phyloP scores from a whole-genome alignment of 495 filamentous ascomycete species.

The Penicillium arizonense region DNA sequence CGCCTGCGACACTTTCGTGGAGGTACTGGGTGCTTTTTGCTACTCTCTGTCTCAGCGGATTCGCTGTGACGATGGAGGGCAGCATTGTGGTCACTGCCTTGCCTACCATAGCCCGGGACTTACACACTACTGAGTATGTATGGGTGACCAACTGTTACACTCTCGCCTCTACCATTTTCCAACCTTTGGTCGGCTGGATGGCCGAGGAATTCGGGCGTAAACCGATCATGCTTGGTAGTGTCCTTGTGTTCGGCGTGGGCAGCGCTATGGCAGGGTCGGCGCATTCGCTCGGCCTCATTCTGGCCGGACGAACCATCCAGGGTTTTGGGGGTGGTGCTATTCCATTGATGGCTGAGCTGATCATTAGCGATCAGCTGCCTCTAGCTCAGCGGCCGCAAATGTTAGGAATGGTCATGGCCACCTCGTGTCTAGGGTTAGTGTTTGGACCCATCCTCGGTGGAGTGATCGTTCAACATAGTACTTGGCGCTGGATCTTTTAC shows the following conservation, averaged over 20 bases:
- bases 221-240: background rate
- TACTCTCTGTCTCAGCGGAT: conserved; percentile 1
- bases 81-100: conserved; percentile 2
- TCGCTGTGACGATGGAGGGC: conserved; percentile 1
- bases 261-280: background rate
- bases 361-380: background rate
- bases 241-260: background rate
- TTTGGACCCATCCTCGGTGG: background rate
- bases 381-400: background rate
- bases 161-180: background rate
- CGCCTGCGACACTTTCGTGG: too few relatives aligned
- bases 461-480: background rate
- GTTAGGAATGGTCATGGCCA: background rate
- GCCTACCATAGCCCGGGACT: conserved; percentile 2
- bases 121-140: background rate
- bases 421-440: background rate
- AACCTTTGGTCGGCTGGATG: background rate
- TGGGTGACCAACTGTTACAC: background rate
- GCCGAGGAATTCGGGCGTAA: background rate
- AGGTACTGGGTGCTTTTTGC: conserved; percentile 2
- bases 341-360: background rate
- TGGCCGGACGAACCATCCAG: background rate
- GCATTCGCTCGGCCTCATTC: background rate
- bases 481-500: background rate
- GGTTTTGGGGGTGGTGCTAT: background rate